Percentiles rank a stretch among this genome's conserved stretches.
These are phyloP conservation scores for Naganishia cerealis DNA, from an alignment of 1,284 basidiomycete species.

Conservation along the genomic window DNA sequence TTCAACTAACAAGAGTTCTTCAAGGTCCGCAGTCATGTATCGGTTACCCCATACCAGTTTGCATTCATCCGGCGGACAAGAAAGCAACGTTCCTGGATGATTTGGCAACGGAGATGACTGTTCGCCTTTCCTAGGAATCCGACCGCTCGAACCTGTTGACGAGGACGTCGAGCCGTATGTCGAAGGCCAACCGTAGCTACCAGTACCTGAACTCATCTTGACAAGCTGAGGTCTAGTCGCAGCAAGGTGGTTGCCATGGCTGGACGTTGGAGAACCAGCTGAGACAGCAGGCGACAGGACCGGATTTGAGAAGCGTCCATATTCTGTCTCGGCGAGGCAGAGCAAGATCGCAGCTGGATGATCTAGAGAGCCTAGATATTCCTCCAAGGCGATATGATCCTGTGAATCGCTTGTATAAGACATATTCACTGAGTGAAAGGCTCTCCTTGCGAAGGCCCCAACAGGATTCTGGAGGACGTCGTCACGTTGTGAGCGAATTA, in stretches of 20 bases:
- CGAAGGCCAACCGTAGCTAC: constrained; percentile 11
- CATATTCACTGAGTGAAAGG: neutral
- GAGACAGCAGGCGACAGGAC: neutral
- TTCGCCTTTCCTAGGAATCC: neutral
- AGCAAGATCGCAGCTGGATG: constrained; percentile 16
- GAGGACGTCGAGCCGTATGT: constrained; percentile 17
- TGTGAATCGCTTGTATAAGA: neutral
- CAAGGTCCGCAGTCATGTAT: constrained; percentile 9
- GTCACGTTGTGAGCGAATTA: neutral
- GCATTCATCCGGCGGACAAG: constrained; percentile 1
- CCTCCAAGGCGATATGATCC: constrained; percentile 10
- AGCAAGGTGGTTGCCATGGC: neutral
- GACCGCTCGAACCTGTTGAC: neutral
- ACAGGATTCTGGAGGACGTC: neutral
- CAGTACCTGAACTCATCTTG: neutral
- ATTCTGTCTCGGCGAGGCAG: neutral
- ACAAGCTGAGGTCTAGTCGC: constrained; percentile 5
- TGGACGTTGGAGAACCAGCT: neutral
- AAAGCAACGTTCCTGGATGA: neutral
- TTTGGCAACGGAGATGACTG: neutral
- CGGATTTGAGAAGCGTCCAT: neutral
- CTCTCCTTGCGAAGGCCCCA: neutral
- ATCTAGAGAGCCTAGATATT: constrained; percentile 15
- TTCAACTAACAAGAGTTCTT: constrained; percentile 2
- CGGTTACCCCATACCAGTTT: constrained; percentile 15